Evolutionary conservation across 441 rosid species (phyloP).

Genomic region (Adansonia madagascariensis): DNA sequence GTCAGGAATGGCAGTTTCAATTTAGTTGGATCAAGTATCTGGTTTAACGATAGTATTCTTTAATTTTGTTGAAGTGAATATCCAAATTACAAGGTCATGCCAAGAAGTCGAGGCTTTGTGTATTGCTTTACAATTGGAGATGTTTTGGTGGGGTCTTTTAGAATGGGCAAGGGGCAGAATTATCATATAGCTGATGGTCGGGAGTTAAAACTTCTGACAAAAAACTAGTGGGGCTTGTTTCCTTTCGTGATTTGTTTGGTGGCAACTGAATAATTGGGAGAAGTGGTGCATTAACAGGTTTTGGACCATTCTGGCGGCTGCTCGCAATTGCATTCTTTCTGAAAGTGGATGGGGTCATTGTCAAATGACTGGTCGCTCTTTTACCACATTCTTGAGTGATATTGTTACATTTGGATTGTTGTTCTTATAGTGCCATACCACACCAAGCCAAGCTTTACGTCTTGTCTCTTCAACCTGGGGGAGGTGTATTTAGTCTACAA

Average conservation of each 20-base stretch:
- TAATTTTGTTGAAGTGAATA: slow-evolving; percentile 25
- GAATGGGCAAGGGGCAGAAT: not conserved
- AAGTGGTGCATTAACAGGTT: not conserved
- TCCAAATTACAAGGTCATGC: slow-evolving; percentile 17
- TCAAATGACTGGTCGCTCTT: not conserved
- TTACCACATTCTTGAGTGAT: not conserved
- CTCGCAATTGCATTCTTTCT: not conserved
- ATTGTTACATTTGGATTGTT: not conserved
- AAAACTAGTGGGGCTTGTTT: slow-evolving; percentile 17
- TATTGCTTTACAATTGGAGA: slow-evolving; percentile 20
- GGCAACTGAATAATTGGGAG: slow-evolving; percentile 24
- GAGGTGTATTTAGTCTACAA: not conserved
- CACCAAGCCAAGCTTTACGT: not conserved
- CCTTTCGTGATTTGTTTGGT: slow-evolving; percentile 12
- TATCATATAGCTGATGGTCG: not conserved
- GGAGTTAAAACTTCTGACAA: not conserved
- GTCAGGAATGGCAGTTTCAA: slow-evolving; percentile 10
- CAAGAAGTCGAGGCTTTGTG: slow-evolving; percentile 18
- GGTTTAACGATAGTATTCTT: slow-evolving; percentile 26
- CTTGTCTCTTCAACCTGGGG: not conserved
- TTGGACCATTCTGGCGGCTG: slow-evolving; percentile 21
- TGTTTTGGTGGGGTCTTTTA: slow-evolving; percentile 27
- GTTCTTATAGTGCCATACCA: not conserved
- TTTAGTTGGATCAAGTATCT: not conserved
- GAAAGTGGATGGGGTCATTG: not conserved